phyloP scores from a whole-genome alignment of 129 eudicot genomes.

The Centella asiatica region DNA sequence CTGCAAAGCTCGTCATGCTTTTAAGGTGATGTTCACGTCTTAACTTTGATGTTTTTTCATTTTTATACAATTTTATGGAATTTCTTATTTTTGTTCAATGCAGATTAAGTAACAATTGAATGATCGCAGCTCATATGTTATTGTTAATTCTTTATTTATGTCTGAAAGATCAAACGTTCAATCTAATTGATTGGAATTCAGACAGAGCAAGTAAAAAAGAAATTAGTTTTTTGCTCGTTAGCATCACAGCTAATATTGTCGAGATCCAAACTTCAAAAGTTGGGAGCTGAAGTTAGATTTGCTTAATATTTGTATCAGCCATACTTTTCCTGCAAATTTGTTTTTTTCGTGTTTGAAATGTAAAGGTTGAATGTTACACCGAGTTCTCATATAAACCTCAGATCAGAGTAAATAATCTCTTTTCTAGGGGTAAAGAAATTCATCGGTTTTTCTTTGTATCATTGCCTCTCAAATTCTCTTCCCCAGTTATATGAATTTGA shows the following conservation, averaged over 20 bases:
- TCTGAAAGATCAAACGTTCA: not conserved
- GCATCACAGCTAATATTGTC: no score
- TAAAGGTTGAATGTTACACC: no score
- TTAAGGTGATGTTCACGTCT: slow-evolving; percentile 36
- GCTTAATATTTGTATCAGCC: no score
- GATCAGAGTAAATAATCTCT: no score
- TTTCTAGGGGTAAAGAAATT: no score
- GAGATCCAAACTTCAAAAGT: not conserved
- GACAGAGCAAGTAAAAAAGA: not conserved
- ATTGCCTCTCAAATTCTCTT: no score
- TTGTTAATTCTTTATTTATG: not conserved
- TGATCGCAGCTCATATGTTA: not conserved
- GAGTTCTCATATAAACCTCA: no score
- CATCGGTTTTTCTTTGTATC: no score
- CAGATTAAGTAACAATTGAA: not conserved
- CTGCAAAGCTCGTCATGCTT: slow-evolving; percentile 93
- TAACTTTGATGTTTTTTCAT: not conserved
- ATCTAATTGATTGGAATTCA: no score
- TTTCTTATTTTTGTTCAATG: not conserved
- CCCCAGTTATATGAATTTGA: no score
- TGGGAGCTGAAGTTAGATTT: not conserved
- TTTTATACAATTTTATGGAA: not conserved
- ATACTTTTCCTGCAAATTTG: no score
- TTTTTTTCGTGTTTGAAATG: no score
- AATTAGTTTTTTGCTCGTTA: not conserved